Evolutionary conservation across 2,329 filamentous ascomycete genomes (phyloP), one percentile per base, ranked within the genome.

Genomic region (Remersonia thermophila): DNA sequence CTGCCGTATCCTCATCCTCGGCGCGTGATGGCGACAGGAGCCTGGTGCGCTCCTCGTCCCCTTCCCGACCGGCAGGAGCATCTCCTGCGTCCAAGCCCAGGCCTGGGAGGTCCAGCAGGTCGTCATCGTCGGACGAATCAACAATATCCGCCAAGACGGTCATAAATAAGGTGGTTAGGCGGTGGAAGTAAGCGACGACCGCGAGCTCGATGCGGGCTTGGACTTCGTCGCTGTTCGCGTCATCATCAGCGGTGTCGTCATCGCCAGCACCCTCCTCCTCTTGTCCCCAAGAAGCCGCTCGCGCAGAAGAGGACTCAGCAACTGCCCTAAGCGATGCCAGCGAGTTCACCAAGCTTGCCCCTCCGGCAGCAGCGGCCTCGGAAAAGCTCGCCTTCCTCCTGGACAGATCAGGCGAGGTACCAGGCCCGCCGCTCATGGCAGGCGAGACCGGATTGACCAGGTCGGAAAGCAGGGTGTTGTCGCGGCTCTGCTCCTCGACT

Each of bases 141-240:
- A 83, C 69, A 3, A 83, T 59, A 42, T 78, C 73, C 0, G 69
- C 67, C 36, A 86, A 55, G 3, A 71, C 69, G 1, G 67, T 66
- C 15, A 89, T 59, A 30, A 84, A 66, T 47, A 73, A 66, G 2
- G 72, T 70, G 0, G 83, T 86, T 35, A 85, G 65, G 1, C 82
- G 73, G 57, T 87, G 83, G 56, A 89, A 89, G 56, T 86, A 91
- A 1, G 81, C 78, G 37, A 87, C 82, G 34, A 85, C 71, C 28
- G 78, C 73, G 42, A 84, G 75, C 51, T 86, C 80, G 9, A 71
- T 54, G 32, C 61, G 56, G 30, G 69, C 68, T 30, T 63, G 57
- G 37, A 66, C 66, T 45, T 70, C 62, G 18, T 63, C 59, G 20
- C 20, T 23, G 20, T 5, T 23, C 20, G 20, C 20, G 9, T 9